Conservation (phyloP, 768 basidiomycete genomes). For the Scleroderma bovista region DNA sequence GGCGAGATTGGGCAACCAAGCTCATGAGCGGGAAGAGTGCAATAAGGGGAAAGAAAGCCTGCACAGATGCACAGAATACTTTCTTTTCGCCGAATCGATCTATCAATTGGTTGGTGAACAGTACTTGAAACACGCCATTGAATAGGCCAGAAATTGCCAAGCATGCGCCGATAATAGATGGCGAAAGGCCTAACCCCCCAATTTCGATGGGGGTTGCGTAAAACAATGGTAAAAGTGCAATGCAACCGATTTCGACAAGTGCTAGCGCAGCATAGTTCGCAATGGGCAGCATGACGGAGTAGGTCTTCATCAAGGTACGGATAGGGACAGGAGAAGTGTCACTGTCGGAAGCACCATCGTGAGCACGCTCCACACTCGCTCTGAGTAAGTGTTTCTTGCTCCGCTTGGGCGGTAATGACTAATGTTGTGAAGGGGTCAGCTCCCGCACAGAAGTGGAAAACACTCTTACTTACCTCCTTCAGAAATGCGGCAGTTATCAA, state of each 20-base stretch:
- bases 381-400: background rate
- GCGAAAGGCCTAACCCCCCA: conserved; percentile 24
- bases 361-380: background rate
- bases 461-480: conserved; percentile 39
- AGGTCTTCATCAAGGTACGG: conserved; percentile 11
- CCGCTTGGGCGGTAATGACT: background rate
- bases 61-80: conserved; percentile 15
- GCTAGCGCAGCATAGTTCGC: conserved; percentile 26
- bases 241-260: conserved; percentile 20
- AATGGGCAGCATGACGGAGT: conserved; percentile 18
- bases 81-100: conserved; percentile 18
- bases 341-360: background rate
- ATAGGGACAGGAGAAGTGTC: conserved; percentile 2
- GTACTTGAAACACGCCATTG: conserved; percentile 19
- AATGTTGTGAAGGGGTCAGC: background rate
- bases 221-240: conserved; percentile 26
- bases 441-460: background rate
- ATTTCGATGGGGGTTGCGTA: conserved; percentile 19
- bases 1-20: conserved; percentile 7
- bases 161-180: conserved; percentile 21
- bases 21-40: conserved; percentile 19
- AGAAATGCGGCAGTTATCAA: conserved; percentile 40
- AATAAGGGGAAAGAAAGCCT: conserved; percentile 16
- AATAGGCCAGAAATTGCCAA: conserved; percentile 19
- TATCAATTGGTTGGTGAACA: conserved; percentile 20